Evolutionary conservation across 257 asterid species (phyloP).

Genomic region (Voacanga thouarsii): DNA sequence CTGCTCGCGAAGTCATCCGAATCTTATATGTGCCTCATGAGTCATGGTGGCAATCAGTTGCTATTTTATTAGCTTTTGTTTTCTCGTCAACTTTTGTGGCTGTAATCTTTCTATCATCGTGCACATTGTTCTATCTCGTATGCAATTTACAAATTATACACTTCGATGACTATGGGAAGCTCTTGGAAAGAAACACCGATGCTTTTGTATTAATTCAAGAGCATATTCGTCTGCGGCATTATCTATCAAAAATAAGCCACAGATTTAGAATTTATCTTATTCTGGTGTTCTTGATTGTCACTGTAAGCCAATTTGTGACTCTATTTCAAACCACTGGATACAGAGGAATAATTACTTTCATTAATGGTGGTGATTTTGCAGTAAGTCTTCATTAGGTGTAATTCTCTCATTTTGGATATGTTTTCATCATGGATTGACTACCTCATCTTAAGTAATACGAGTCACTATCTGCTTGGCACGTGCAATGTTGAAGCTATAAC

Average conservation of each 20-base stretch:
- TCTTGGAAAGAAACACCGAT: conserved; percentile 63
- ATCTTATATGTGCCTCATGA: conserved; percentile 51
- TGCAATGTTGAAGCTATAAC: not conserved
- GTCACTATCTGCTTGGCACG: not conserved
- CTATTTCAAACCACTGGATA: conserved; percentile 68
- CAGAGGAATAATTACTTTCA: conserved; percentile 51
- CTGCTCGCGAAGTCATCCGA: conserved; percentile 63
- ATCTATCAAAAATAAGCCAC: conserved; percentile 86
- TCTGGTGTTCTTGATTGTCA: conserved; percentile 66
- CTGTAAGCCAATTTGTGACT: conserved; percentile 63
- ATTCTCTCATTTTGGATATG: not conserved
- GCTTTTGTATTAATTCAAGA: conserved; percentile 56
- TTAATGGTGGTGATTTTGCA: conserved; percentile 87
- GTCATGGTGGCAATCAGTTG: conserved; percentile 65
- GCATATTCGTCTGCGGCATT: conserved; percentile 60
- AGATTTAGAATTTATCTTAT: conserved; percentile 77
- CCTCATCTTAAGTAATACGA: not conserved
- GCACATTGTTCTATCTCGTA: conserved; percentile 62
- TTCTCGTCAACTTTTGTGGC: conserved; percentile 64
- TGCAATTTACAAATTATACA: conserved; percentile 80
- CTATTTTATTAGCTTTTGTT: conserved; percentile 45
- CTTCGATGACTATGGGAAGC: conserved; percentile 75
- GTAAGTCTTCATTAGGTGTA: conserved; percentile 46
- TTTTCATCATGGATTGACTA: not conserved
- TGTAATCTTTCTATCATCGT: conserved; percentile 49